Evolutionary conservation across 176 grass and related monocot genomes (phyloP).

Genomic region (Musa troglodytarum): DNA sequence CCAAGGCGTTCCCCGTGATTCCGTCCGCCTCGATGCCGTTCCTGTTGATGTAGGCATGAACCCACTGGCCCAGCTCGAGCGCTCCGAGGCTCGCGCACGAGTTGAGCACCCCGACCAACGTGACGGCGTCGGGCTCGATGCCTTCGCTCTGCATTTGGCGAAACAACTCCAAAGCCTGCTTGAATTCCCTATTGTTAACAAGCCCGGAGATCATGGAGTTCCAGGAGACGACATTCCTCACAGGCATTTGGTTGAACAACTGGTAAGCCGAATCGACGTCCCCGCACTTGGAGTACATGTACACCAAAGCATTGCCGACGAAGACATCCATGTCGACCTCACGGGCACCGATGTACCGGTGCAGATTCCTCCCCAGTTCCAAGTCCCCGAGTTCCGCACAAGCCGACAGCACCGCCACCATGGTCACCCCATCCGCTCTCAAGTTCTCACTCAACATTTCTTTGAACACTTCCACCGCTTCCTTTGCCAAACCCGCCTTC

Average conservation of each 20-base stretch:
- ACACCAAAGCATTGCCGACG: constrained; percentile 57
- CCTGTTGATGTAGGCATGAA: constrained; percentile 33
- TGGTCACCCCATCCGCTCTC: constrained; percentile 26
- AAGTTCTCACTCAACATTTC: constrained; percentile 2
- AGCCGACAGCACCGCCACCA: constrained; percentile 40
- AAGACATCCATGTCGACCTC: constrained; percentile 38
- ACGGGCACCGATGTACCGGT: constrained; percentile 22
- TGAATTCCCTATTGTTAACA: constrained; percentile 7
- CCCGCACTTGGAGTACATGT: constrained; percentile 73
- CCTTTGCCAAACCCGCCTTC: not conserved
- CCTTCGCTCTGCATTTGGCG: constrained; percentile 32
- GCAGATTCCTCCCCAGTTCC: constrained; percentile 32
- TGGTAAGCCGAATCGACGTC: constrained; percentile 33
- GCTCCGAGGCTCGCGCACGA: constrained; percentile 51
- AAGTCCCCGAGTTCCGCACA: constrained; percentile 37
- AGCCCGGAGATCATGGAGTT: constrained; percentile 60
- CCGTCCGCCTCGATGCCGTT: constrained; percentile 1
- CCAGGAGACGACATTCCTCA: constrained; percentile 46
- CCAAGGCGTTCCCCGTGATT: constrained; percentile 44
- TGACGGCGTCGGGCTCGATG: constrained; percentile 29
- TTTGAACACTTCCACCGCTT: constrained; percentile 28
- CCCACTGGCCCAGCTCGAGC: constrained; percentile 53
- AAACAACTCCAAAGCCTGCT: constrained; percentile 30
- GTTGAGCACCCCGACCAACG: constrained; percentile 38
- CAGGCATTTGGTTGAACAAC: constrained; percentile 32